Conservation (phyloP, 352 stramenopile species). For the Phytophthora pinifolia region DNA sequence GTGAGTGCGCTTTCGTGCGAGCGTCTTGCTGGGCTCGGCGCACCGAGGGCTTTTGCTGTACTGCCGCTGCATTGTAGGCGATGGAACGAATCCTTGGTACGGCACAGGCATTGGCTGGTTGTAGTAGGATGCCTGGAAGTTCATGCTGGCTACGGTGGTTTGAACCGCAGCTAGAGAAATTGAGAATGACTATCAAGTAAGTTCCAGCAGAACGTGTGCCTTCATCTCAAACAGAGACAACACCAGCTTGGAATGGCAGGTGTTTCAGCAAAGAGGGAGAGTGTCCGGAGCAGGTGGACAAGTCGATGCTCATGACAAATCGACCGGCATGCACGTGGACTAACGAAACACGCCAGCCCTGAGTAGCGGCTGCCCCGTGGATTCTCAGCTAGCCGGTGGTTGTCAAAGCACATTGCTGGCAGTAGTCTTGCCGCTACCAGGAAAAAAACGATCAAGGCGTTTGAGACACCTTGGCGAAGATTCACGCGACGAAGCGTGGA, state of each 20-base stretch:
- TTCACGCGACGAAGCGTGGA: conserved; percentile 18
- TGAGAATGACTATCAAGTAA: conserved; percentile 14
- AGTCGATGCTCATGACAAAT: conserved; percentile 16
- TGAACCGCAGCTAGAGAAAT: conserved; percentile 2
- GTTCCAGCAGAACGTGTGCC: neutral
- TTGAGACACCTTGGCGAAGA: conserved; percentile 20
- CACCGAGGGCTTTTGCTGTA: conserved; percentile 8
- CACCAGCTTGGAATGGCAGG: conserved; percentile 8
- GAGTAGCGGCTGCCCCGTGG: too few relatives aligned
- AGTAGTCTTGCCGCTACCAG: conserved; percentile 1
- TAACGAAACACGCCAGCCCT: conserved; percentile 1
- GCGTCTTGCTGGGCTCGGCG: conserved; percentile 27
- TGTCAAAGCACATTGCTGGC: conserved; percentile 5
- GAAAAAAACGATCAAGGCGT: conserved; percentile 7
- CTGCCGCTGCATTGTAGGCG: conserved; percentile 4
- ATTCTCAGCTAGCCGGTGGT: conserved; percentile 21
- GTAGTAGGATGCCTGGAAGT: conserved; percentile 11
- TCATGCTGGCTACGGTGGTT: conserved; percentile 8
- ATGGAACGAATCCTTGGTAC: conserved; percentile 1
- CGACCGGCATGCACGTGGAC: conserved; percentile 7
- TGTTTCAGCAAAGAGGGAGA: conserved; percentile 21
- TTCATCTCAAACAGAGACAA: conserved; percentile 17
- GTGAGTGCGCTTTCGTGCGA: conserved; percentile 33
- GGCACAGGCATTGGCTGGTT: conserved; percentile 7
- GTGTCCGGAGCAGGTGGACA: conserved; percentile 7